Evolutionary conservation across 768 basidiomycete species (phyloP).

Genomic region (Kwoniella sp.): DNA sequence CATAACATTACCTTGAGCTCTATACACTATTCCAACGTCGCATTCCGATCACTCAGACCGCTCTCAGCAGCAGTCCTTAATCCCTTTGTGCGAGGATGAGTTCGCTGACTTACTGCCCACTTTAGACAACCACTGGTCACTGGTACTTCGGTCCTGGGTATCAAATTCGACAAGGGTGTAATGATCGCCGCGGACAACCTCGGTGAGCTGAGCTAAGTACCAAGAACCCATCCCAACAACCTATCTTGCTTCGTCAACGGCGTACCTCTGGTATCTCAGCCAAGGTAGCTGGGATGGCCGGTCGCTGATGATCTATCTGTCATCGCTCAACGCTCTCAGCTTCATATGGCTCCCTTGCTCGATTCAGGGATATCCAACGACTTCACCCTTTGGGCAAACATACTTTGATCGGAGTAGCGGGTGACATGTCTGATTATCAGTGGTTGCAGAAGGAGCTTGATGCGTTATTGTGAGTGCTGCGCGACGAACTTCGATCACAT

Average conservation of each 20-base stretch:
- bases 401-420: slow-evolving; percentile 87
- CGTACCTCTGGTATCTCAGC: no score
- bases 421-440: slow-evolving; percentile 98
- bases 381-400: slow-evolving; percentile 78
- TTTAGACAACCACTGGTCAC: slow-evolving; percentile 89
- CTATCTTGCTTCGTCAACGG: no score
- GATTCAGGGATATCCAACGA: slow-evolving; percentile 91
- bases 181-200: slow-evolving; percentile 99
- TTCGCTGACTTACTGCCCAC: neutral
- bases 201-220: no score
- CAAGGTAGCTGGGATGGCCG: no score
- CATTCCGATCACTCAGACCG: no score
- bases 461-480: slow-evolving; percentile 62
- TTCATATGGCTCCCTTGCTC: slow-evolving; percentile 94
- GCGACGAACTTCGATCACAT: no score
- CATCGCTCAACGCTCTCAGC: no score
- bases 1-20: no score
- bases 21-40: neutral
- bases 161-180: slow-evolving; percentile 93
- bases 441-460: slow-evolving; percentile 81
- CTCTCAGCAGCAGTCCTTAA: no score
- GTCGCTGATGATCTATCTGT: no score
- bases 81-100: neutral
- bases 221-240: no score
- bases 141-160: slow-evolving; percentile 90